phyloP scores from a whole-genome alignment of 768 basidiomycete genomes.

The Hirschioporus abietinus region DNA sequence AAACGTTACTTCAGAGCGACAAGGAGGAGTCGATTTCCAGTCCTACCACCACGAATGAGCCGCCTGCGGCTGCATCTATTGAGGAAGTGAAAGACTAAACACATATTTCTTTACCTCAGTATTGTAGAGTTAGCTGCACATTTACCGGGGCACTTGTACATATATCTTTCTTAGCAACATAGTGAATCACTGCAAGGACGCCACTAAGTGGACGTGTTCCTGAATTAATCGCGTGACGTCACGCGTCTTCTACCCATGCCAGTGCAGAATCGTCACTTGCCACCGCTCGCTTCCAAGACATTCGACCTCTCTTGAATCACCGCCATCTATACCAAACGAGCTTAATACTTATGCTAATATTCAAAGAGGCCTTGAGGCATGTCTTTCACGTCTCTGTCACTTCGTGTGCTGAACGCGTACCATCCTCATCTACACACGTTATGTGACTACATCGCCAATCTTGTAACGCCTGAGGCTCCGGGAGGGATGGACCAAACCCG shows the following conservation, averaged over 20 bases:
- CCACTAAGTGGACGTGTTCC: neutral
- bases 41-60: neutral
- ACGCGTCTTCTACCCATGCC: neutral
- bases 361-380: neutral
- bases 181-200: neutral
- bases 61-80: neutral
- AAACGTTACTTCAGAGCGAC: constrained; percentile 4
- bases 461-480: neutral
- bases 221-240: neutral
- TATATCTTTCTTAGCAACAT: neutral
- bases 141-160: neutral
- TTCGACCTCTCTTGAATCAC: too few species aligned
- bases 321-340: too few species aligned
- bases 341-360: neutral
- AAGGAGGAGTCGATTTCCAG: neutral
- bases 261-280: too few species aligned
- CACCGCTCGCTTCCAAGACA: too few species aligned
- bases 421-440: neutral
- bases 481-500: neutral
- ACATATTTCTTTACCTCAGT: neutral
- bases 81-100: neutral
- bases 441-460: neutral
- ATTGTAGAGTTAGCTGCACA: neutral
- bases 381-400: neutral
- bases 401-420: neutral